A percentile compares a stretch with the other conserved stretches of the same genome.
Evolutionary conservation across 768 basidiomycete genomes (phyloP).

Genomic region (Candolleomyces aberdarensis): DNA sequence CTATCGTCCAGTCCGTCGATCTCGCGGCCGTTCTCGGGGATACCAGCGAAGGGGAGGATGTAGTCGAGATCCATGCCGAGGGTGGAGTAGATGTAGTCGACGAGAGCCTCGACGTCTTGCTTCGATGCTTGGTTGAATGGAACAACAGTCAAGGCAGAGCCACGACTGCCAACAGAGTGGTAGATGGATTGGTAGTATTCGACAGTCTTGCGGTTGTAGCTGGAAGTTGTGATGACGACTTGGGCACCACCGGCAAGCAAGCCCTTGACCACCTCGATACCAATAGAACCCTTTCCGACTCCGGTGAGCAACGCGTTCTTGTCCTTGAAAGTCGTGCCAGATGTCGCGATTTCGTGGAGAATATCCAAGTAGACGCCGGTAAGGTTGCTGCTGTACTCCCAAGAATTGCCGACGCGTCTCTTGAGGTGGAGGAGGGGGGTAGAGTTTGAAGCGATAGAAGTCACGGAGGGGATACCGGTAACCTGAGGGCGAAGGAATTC

Average conservation of each 20-base stretch:
- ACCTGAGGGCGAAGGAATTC: conserved; percentile 95
- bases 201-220: conserved; percentile 92
- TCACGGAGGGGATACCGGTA: conserved; percentile 69
- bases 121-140: conserved; percentile 99
- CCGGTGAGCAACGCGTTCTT: conserved; percentile 98
- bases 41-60: conserved; percentile 96
- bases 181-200: conserved; percentile 99
- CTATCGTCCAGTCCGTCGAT: conserved; percentile 97
- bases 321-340: conserved; percentile 97
- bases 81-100: conserved; percentile 96
- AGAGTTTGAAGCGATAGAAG: conserved; percentile 78
- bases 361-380: conserved; percentile 96
- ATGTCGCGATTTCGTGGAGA: conserved; percentile 96
- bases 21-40: conserved; percentile 98
- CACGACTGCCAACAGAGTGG: conserved; percentile 92
- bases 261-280: conserved; percentile 96
- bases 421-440: conserved; percentile 94
- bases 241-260: conserved; percentile 94
- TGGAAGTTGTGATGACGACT: conserved; percentile 96
- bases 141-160: conserved; percentile 95
- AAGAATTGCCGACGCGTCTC: conserved; percentile 90
- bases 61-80: conserved; percentile 98
- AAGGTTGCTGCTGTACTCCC: conserved; percentile 97
- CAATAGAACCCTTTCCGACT: conserved; percentile 97
- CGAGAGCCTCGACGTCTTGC: conserved; percentile 96